Evolutionary conservation across 805 yeast genomes (phyloP), one percentile per base, ranked within the genome.

Genomic region (Peterozyma xylosa): DNA sequence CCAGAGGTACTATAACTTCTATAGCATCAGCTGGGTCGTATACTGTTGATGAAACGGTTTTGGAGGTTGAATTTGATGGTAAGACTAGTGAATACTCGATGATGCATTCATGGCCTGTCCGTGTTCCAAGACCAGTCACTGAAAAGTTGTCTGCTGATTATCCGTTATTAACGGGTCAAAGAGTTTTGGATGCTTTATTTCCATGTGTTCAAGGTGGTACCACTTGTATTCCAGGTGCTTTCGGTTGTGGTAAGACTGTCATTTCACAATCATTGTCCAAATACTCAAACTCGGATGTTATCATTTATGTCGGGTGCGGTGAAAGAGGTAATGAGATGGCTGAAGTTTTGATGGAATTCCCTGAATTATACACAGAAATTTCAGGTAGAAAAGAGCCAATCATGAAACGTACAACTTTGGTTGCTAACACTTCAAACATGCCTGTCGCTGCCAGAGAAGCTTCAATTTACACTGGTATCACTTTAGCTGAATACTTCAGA

Each of bases 381-480:
- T 76, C 80, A 47, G 99, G 98, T 54, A 82, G 86, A 59, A 86
- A 90, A 70, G 99, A 93, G 72, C 97, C 98, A 52, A 93, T 93
- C 63, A 93, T 93, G 98, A 93, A 95, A 74, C 95, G 99, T 75
- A 93, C 99, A 35, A 86, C 98, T 33, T 78, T 93, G 65, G 99
- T 93, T 43, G 99, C 99, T 39, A 93, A 93, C 67, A 93, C 99
- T 38, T 91, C 98, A 36, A 93, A 93, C 67, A 93, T 93, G 99
- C 99, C 99, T 43, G 99, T 93, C 57, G 99, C 99, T 50, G 99
- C 99, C 9, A 86, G 99, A 80, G 99, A 93, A 70, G 99, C 99
- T 40, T 93, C 99, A 32, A 93, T 93, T 58, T 93, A 93, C 71
- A 93, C 99, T 13, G 99, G 99, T 76, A 93, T 93, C 59, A 93